Percentiles rank a stretch among this genome's conserved stretches.
Evolutionary conservation across 208 protist genomes (phyloP).

Genomic region (Porcisia hertigi): DNA sequence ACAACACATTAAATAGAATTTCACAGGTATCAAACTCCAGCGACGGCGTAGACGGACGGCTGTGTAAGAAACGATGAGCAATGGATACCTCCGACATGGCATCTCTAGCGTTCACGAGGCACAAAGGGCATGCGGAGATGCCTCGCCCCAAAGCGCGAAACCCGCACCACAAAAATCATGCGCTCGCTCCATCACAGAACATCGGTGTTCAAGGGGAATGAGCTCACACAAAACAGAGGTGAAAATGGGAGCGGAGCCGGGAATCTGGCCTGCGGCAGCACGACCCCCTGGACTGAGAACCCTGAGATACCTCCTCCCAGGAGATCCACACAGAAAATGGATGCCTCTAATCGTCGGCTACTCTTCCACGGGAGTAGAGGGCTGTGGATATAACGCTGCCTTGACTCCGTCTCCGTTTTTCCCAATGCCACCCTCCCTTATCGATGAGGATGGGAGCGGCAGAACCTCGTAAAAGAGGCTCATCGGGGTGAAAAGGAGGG

Average conservation of each 20-base stretch:
- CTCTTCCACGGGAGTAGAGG: background rate
- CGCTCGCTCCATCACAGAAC: no score
- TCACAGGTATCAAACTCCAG: background rate
- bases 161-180: no score
- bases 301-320: background rate
- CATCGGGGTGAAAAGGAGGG: background rate
- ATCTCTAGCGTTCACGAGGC: background rate
- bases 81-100: no score
- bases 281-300: no score
- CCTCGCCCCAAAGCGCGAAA: background rate
- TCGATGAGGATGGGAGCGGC: background rate
- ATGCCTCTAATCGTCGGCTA: background rate
- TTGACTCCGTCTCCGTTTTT: background rate
- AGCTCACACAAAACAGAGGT: background rate
- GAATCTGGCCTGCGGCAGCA: background rate
- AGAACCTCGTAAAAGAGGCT: background rate
- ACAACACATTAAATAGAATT: no score
- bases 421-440: constrained; percentile 3
- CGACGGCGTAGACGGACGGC: background rate
- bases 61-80: background rate
- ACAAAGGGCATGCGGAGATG: background rate
- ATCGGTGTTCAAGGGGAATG: constrained; percentile 1
- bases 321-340: background rate
- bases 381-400: background rate
- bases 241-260: background rate